These are phyloP conservation scores for Punica granatum DNA, from an alignment of 345 rosid genomes.

Conservation along the genomic window DNA sequence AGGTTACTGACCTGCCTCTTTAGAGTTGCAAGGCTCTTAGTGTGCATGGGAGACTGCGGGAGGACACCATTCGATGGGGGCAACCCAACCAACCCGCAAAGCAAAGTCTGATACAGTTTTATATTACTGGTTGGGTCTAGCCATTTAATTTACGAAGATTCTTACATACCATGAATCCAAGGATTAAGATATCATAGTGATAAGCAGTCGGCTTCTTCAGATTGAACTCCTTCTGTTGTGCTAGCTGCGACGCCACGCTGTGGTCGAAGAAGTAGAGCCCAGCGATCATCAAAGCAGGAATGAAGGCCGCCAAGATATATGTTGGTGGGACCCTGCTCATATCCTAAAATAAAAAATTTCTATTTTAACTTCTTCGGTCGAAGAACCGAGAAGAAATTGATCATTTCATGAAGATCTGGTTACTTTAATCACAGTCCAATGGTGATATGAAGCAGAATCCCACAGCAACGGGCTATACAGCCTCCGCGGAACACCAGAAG, in stretches of 20 bases:
- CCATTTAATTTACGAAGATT: not conserved
- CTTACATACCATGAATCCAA: constrained; percentile 54
- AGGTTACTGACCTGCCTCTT: constrained; percentile 42
- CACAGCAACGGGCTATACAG: constrained; percentile 69
- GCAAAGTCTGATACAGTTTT: constrained; percentile 40
- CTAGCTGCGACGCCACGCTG: constrained; percentile 73
- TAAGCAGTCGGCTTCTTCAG: constrained; percentile 77
- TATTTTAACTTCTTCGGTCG: not conserved
- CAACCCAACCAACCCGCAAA: constrained; percentile 76
- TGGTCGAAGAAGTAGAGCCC: constrained; percentile 85
- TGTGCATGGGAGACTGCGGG: constrained; percentile 90
- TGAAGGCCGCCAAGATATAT: constrained; percentile 56
- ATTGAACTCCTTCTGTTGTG: constrained; percentile 84
- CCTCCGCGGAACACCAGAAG: constrained; percentile 71
- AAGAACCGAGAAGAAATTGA: not conserved
- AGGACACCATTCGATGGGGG: constrained; percentile 92
- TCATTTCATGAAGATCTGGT: not conserved
- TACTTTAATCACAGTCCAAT: constrained; percentile 79
- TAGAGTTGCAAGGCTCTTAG: constrained; percentile 22
- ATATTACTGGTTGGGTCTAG: not conserved
- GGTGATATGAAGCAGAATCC: constrained; percentile 46
- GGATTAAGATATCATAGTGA: constrained; percentile 64
- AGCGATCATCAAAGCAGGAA: constrained; percentile 76
- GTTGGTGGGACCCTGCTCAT: constrained; percentile 56
- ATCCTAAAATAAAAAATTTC: constrained; percentile 36